These are phyloP conservation scores for Phytophthora cajani DNA, from an alignment of 352 stramenopile genomes.

Conservation along the genomic window DNA sequence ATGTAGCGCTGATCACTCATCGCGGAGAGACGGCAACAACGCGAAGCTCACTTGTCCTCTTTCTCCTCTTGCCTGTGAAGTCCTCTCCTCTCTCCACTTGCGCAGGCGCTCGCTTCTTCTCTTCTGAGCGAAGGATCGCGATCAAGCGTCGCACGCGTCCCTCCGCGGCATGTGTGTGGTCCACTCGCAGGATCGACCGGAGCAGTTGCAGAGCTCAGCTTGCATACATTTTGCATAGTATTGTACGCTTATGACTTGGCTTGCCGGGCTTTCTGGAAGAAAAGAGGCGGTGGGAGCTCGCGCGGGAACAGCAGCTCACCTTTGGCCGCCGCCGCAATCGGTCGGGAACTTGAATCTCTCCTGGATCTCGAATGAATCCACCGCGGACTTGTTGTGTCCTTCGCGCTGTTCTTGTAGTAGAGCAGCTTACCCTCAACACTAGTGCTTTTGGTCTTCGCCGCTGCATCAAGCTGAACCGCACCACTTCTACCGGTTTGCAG, in stretches of 20 bases:
- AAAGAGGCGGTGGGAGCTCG: constrained; percentile 50
- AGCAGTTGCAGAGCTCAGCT: background rate
- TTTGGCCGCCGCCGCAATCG: constrained; percentile 1
- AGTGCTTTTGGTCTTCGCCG: background rate
- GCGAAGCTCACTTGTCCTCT: background rate
- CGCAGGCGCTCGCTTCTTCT: constrained; percentile 14
- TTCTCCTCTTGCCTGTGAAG: constrained; percentile 5
- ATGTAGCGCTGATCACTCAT: constrained; percentile 50
- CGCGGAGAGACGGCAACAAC: constrained; percentile 11
- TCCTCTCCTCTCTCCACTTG: constrained; percentile 9
- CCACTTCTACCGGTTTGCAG: background rate
- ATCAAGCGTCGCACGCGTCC: constrained; percentile 20
- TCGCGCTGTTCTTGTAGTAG: constrained; percentile 14
- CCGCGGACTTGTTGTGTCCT: background rate
- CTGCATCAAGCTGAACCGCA: background rate
- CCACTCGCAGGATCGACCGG: background rate
- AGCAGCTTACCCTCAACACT: background rate
- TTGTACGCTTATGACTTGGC: constrained; percentile 21
- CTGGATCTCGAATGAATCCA: constrained; percentile 2
- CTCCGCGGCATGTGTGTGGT: background rate
- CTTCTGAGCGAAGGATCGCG: constrained; percentile 27
- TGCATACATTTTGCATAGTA: background rate
- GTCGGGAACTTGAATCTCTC: background rate
- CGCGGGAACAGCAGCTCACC: constrained; percentile 26
- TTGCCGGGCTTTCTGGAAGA: constrained; percentile 45